phyloP scores from a whole-genome alignment of 345 rosid genomes.

The Pistacia vera region DNA sequence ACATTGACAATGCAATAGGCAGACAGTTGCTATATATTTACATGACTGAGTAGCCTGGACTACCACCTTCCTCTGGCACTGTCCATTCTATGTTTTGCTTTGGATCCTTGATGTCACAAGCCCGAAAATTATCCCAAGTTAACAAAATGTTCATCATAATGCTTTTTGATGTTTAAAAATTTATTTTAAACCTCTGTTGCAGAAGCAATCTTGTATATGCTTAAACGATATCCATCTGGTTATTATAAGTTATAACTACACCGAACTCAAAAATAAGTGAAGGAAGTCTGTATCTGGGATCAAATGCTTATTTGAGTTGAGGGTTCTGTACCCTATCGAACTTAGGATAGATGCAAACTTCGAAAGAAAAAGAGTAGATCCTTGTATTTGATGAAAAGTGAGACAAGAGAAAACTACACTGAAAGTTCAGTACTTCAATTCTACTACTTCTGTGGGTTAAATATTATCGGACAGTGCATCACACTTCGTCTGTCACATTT shows the following conservation, averaged over 20 bases:
- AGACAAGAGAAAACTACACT: neutral
- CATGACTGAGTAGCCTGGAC: slow-evolving; percentile 87
- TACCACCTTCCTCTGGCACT: slow-evolving; percentile 97
- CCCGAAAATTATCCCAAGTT: slow-evolving; percentile 38
- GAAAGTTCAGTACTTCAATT: neutral
- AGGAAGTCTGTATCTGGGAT: no score
- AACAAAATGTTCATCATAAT: neutral
- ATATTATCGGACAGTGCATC: neutral
- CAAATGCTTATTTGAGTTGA: no score
- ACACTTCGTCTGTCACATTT: no score
- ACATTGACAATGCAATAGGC: neutral
- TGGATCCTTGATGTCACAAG: slow-evolving; percentile 93
- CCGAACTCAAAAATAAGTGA: no score
- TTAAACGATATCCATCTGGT: no score
- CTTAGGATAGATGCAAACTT: neutral
- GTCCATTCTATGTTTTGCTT: slow-evolving; percentile 91
- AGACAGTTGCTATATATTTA: slow-evolving; percentile 23
- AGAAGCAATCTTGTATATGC: no score
- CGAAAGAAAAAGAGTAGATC: neutral
- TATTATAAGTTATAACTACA: no score
- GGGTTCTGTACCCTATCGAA: no score
- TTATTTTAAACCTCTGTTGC: no score
- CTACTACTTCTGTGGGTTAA: neutral
- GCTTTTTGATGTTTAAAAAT: no score
- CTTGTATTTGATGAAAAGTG: neutral